Evolutionary conservation across 2,329 filamentous ascomycete species (phyloP), one percentile per base, ranked within the genome.

Genomic region (Alternaria viburni): DNA sequence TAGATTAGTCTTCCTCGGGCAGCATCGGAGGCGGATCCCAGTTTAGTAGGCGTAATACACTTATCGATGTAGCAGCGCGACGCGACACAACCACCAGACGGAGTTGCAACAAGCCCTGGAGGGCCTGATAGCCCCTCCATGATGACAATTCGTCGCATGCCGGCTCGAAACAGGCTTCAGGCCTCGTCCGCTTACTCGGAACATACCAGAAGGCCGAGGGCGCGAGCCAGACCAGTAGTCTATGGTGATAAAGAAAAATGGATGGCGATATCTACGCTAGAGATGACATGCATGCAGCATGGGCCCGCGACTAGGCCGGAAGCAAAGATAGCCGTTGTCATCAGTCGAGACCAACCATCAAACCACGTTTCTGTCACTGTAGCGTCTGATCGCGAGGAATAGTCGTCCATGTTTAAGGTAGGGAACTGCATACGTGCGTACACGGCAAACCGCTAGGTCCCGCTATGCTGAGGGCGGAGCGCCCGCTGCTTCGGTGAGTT

Each of bases 301-400:
- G 49, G 51, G 56, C 62, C 61, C 46, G 25, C 60, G 59, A 5
- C 68, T 70, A 72, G 50, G 11, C 72, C 71, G 49, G 21, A 68
- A 69, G 23, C 57, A 59, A 63, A 66, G 41, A 54, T 30, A 66
- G 57, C 57, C 59, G 30, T 57, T 66, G 67, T 71, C 72, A 70
- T 71, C 52, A 62, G 68, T 66, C 65, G 62, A 60, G 23, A 30
- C 64, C 70, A 69, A 68, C 66, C 68, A 66, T 70, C 68, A 59
- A 56, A 54, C 54, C 71, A 72, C 69, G 67, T 69, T 74, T 59
- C 19, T 41, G 55, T 50, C 68, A 64, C 65, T 57, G 44, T 49
- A 49, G 62, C 50, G 57, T 64, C 59, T 64, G 70, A 73, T 74
- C 72, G 61, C 54, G 54, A 62, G 55, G 57, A 52, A 67, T 28